phyloP scores from a whole-genome alignment of 768 basidiomycete species.

The Exsudoporus frostii region DNA sequence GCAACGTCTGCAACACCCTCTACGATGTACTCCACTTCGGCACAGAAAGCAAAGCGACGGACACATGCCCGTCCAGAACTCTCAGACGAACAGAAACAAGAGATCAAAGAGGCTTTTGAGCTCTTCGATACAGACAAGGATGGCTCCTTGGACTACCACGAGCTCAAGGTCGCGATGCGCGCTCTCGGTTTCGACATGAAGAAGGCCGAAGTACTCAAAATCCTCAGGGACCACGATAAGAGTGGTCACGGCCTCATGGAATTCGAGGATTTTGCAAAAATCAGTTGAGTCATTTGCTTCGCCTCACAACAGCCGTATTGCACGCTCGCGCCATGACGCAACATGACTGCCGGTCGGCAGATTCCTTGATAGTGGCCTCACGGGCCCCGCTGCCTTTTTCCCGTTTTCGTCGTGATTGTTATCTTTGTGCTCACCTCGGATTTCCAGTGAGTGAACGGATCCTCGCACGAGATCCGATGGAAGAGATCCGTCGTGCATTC shows the following conservation, averaged over 20 bases:
- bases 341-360: background rate
- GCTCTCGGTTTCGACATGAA: slow-evolving; percentile 97
- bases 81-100: slow-evolving; percentile 86
- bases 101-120: slow-evolving; percentile 98
- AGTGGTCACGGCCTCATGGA: slow-evolving; percentile 81
- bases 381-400: background rate
- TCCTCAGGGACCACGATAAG: slow-evolving; percentile 88
- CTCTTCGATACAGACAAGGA: slow-evolving; percentile 99
- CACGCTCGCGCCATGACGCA: slow-evolving; percentile 1
- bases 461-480: slow-evolving; percentile 90
- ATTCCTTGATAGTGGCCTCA: background rate
- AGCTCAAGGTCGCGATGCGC: slow-evolving; percentile 98
- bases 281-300: slow-evolving; percentile 59
- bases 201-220: slow-evolving; percentile 96
- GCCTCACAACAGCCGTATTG: background rate
- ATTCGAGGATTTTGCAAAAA: slow-evolving; percentile 90
- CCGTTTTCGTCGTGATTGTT: background rate
- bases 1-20: background rate
- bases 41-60: slow-evolving; percentile 72
- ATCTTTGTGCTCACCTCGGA: slow-evolving; percentile 19
- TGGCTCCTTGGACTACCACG: slow-evolving; percentile 93
- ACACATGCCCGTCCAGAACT: slow-evolving; percentile 78
- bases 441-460: slow-evolving; percentile 88
- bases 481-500: slow-evolving; percentile 95
- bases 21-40: slow-evolving; percentile 55